Percentiles rank a stretch among this genome's conserved stretches.
These are phyloP conservation scores for Aspergillus tubingensis DNA, from an alignment of 2,329 filamentous ascomycete species.

Conservation along the genomic window DNA sequence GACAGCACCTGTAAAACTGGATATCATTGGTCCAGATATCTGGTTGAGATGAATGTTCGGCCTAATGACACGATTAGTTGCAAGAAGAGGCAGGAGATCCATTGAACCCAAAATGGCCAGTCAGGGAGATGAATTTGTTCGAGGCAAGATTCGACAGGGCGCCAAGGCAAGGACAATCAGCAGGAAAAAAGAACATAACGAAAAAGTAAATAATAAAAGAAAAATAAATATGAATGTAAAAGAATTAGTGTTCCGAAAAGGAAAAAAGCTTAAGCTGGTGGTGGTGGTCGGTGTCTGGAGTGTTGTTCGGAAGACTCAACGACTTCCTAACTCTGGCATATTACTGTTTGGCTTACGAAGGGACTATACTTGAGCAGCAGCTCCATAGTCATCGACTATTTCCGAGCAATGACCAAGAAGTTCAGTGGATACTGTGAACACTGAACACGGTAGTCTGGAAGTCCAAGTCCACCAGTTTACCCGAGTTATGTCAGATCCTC, in stretches of 20 bases:
- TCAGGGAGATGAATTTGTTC: neutral
- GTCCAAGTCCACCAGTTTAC: neutral
- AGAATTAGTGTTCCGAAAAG: neutral
- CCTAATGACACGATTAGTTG: neutral
- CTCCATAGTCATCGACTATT: neutral
- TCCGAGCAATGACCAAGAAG: neutral
- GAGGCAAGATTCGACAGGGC: neutral
- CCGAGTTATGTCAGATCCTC: neutral
- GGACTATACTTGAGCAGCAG: neutral
- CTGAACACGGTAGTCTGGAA: too few species aligned
- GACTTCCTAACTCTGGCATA: neutral
- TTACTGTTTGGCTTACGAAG: neutral
- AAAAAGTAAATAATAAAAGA: conserved; percentile 2
- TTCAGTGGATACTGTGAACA: neutral
- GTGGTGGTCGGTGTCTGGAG: neutral
- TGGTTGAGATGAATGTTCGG: conserved; percentile 6
- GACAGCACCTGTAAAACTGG: neutral
- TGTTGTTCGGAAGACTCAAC: neutral
- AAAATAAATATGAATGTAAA: neutral
- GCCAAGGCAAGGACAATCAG: neutral
- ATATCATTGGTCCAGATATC: neutral
- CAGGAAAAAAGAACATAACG: neutral
- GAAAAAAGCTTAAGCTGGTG: conserved; percentile 1
- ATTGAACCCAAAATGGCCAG: neutral
- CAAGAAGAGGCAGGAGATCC: neutral